Conservation (phyloP, 1,284 basidiomycete species). For the Leccinum griseonigrum region DNA sequence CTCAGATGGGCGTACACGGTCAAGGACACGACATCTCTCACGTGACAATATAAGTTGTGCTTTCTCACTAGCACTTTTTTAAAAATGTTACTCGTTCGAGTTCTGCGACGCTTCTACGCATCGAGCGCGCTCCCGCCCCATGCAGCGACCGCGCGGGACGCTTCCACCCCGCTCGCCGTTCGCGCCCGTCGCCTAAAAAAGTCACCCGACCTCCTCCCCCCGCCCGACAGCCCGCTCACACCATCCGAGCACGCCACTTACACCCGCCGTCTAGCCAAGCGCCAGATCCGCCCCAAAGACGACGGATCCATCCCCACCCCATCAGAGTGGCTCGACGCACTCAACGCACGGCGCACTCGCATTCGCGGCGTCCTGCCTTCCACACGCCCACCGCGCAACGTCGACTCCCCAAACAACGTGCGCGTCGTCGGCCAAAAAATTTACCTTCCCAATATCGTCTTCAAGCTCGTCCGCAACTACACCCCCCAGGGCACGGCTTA, state of each 20-base stretch:
- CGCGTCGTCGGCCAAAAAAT: conserved; percentile 76
- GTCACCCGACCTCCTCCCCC: conserved; percentile 35
- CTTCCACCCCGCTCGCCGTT: conserved; percentile 69
- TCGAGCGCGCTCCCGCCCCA: conserved; percentile 38
- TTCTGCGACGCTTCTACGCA: conserved; percentile 49
- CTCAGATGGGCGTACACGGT: conserved; percentile 5
- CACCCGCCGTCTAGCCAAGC: conserved; percentile 52
- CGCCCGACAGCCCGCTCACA: conserved; percentile 53
- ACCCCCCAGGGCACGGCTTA: conserved; percentile 78
- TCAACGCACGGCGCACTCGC: conserved; percentile 57
- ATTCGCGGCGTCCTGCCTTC: conserved; percentile 58
- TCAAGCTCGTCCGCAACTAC: conserved; percentile 83
- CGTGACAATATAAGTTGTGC: no score
- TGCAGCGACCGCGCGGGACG: conserved; percentile 57
- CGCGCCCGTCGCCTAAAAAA: conserved; percentile 64
- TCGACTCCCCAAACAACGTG: conserved; percentile 33
- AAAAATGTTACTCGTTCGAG: not conserved
- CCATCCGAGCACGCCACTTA: conserved; percentile 62
- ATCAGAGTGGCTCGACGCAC: conserved; percentile 53
- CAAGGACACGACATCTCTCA: not conserved
- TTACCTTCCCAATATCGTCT: conserved; percentile 86
- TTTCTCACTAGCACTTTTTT: no score
- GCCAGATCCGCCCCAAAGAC: conserved; percentile 43
- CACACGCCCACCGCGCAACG: not conserved
- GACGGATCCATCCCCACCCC: conserved; percentile 42